These are phyloP conservation scores for Mucor indicus DNA, from an alignment of 371 early-diverging fungal genomes.

Conservation along the genomic window DNA sequence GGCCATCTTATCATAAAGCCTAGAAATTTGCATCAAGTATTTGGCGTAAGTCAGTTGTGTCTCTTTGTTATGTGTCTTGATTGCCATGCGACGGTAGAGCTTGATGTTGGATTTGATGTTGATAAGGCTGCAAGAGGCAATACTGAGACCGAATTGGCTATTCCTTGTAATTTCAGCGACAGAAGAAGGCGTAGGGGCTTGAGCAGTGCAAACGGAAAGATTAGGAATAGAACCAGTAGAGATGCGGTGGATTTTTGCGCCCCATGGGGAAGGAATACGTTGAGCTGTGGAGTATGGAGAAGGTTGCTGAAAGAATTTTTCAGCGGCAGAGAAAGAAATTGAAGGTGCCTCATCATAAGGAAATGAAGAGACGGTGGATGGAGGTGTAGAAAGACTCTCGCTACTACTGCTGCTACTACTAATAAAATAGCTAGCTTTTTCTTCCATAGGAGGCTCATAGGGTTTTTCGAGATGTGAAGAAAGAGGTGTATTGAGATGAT, in stretches of 20 bases:
- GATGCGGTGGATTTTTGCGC: not conserved
- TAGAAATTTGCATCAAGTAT: conserved; percentile 57
- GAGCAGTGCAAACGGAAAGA: conserved; percentile 2
- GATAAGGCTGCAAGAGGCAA: conserved; percentile 48
- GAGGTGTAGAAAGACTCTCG: not conserved
- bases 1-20: conserved; percentile 11
- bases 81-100: conserved; percentile 72
- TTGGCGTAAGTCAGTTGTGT: conserved; percentile 73
- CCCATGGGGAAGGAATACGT: conserved; percentile 18
- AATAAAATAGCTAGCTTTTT: not conserved
- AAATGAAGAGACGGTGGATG: not conserved
- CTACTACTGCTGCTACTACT: not conserved
- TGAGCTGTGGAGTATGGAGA: conserved; percentile 1
- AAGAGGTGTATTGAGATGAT: conserved; percentile 1
- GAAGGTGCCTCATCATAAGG: not conserved
- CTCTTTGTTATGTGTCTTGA: conserved; percentile 64
- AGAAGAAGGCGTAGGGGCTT: not conserved
- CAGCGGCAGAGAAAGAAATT: conserved; percentile 6
- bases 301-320: conserved; percentile 11
- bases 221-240: conserved; percentile 12
- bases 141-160: conserved; percentile 10
- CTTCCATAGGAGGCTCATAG: conserved; percentile 5
- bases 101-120: conserved; percentile 40
- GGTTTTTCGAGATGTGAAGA: conserved; percentile 14
- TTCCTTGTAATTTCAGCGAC: not conserved